These are phyloP conservation scores for Phyllostachys edulis DNA, from an alignment of 176 grass and related monocot species.

Conservation along the genomic window DNA sequence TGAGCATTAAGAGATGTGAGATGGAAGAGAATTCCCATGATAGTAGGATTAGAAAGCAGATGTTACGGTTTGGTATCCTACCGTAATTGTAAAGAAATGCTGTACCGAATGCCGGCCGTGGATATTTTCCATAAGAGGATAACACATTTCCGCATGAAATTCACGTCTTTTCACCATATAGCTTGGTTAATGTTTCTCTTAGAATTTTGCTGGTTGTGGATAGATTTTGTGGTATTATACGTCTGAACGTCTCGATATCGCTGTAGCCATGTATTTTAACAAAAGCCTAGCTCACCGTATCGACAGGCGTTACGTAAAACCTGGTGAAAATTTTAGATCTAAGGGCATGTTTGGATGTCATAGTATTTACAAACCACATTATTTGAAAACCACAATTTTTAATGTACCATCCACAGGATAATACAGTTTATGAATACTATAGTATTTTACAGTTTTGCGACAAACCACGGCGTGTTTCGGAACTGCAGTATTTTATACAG, in stretches of 20 bases:
- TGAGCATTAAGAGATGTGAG: conserved; percentile 1
- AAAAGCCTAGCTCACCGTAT: too few species aligned
- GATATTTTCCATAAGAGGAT: conserved; percentile 30
- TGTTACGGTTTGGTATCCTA: conserved; percentile 2
- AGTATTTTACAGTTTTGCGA: too few species aligned
- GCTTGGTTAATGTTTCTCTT: neutral
- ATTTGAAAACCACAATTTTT: too few species aligned
- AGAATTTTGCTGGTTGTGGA: neutral
- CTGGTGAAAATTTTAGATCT: neutral
- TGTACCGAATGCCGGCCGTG: conserved; percentile 14
- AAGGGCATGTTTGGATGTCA: too few species aligned
- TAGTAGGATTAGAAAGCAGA: conserved; percentile 28
- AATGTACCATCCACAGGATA: too few species aligned
- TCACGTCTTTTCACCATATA: neutral
- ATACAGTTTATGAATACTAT: too few species aligned
- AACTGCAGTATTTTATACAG: too few species aligned
- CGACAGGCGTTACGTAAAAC: neutral
- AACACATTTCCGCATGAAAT: conserved; percentile 9
- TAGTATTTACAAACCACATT: too few species aligned
- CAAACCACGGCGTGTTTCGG: too few species aligned
- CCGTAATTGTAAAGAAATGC: conserved; percentile 44
- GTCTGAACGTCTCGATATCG: too few species aligned
- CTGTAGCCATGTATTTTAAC: neutral
- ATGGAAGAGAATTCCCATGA: neutral
- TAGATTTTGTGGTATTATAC: neutral